Conservation (phyloP, 2,329 filamentous ascomycete species). For the Aschersonia sp. region DNA sequence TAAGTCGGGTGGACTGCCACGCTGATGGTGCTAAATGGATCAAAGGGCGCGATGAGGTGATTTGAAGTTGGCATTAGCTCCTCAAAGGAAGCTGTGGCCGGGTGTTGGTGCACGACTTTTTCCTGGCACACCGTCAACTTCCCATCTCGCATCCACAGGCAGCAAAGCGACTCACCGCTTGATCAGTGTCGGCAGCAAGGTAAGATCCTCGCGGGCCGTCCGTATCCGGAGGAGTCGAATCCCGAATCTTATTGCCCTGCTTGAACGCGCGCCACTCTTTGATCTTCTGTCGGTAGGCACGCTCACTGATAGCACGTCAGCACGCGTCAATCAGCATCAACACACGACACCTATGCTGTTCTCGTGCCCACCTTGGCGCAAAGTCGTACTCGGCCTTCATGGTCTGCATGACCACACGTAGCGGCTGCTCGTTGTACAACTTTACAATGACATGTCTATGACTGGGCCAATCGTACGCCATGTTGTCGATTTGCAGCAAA, state of each 20-base stretch:
- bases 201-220: too few species aligned
- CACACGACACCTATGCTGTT: neutral
- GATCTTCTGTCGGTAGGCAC: neutral
- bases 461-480: neutral
- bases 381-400: neutral
- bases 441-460: neutral
- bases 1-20: too few species aligned
- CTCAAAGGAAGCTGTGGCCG: too few species aligned
- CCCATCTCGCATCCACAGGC: too few species aligned
- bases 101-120: too few species aligned
- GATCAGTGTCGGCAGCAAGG: too few species aligned
- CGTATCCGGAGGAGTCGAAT: neutral
- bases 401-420: neutral
- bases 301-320: neutral
- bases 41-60: too few species aligned
- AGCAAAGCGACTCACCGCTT: too few species aligned
- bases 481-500: neutral
- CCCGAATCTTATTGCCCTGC: neutral
- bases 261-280: neutral
- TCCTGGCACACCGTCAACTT: too few species aligned
- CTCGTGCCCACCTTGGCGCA: neutral
- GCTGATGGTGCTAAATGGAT: too few species aligned
- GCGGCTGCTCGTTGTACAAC: neutral
- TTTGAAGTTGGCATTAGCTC: too few species aligned
- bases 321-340: neutral